Percentiles rank a stretch among this genome's conserved stretches.
These are phyloP conservation scores for Casuarina equisetifolia DNA, from an alignment of 306 rosid species.

Conservation along the genomic window DNA sequence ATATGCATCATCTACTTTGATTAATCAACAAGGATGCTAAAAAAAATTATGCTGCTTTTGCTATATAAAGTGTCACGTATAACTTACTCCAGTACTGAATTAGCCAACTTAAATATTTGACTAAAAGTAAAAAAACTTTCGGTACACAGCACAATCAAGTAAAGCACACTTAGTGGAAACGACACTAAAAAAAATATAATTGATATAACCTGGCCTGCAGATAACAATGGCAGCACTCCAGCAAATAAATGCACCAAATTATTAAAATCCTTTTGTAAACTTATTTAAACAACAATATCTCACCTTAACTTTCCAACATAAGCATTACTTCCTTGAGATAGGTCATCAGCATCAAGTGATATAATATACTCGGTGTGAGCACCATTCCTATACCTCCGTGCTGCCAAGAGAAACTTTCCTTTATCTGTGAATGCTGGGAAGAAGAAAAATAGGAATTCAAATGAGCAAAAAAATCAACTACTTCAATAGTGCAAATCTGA, in stretches of 20 bases:
- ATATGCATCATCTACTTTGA: neutral
- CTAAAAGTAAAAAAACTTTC: neutral
- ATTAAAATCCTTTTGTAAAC: neutral
- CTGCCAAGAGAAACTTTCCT: slow-evolving; percentile 96
- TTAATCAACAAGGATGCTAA: neutral
- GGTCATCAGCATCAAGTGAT: slow-evolving; percentile 84
- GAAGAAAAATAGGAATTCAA: neutral
- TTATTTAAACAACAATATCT: slow-evolving; percentile 15
- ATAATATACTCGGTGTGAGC: slow-evolving; percentile 87
- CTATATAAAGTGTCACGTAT: neutral
- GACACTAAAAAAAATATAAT: neutral
- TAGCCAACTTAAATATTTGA: neutral
- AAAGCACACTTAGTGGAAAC: neutral
- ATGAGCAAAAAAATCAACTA: slow-evolving; percentile 17
- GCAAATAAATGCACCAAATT: neutral
- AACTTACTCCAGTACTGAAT: neutral
- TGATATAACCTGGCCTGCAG: slow-evolving; percentile 7
- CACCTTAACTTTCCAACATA: slow-evolving; percentile 94
- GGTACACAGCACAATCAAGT: neutral
- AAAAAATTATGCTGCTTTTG: neutral
- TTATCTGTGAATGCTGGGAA: slow-evolving; percentile 80
- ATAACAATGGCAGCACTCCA: neutral
- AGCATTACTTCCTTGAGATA: slow-evolving; percentile 97
- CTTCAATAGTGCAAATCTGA: slow-evolving; percentile 18
- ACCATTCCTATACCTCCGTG: slow-evolving; percentile 86